phyloP scores from a whole-genome alignment of 2,329 filamentous ascomycete species.

The Calonectria naviculata region DNA sequence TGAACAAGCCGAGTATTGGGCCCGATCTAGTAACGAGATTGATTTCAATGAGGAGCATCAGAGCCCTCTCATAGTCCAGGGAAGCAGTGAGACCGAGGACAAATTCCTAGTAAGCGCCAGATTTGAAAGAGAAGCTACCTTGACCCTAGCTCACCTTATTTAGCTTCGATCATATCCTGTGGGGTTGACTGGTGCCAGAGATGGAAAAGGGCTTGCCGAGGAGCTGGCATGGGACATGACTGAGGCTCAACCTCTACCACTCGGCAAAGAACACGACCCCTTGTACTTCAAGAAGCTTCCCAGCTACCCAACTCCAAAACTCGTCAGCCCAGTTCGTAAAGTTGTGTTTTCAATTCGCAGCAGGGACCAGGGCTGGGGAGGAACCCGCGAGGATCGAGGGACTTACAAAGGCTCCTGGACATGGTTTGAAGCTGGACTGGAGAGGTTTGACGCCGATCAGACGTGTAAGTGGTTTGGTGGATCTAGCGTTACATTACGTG shows the following conservation, averaged over 20 bases:
- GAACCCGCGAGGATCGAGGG: slow-evolving; percentile 42
- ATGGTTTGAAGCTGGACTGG: slow-evolving; percentile 73
- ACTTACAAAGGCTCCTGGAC: slow-evolving; percentile 64
- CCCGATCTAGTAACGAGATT: slow-evolving; percentile 54
- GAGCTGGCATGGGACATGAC: slow-evolving; percentile 43
- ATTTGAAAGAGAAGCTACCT: too few relatives aligned
- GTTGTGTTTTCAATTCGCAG: slow-evolving; percentile 69
- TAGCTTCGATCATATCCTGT: slow-evolving; percentile 53
- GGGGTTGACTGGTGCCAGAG: slow-evolving; percentile 45
- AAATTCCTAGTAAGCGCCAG: slow-evolving; percentile 47
- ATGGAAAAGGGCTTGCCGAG: slow-evolving; percentile 39
- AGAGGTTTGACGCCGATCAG: slow-evolving; percentile 59
- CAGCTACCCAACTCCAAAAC: slow-evolving; percentile 51
- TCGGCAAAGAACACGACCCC: slow-evolving; percentile 40
- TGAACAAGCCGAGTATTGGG: slow-evolving; percentile 73
- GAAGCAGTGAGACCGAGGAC: slow-evolving; percentile 40
- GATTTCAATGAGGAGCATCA: slow-evolving; percentile 39
- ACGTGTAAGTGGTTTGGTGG: slow-evolving; percentile 37
- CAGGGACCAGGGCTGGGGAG: slow-evolving; percentile 69
- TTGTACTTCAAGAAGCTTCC: slow-evolving; percentile 47
- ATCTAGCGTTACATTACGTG: accelerated
- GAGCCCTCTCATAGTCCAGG: slow-evolving; percentile 36
- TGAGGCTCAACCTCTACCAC: slow-evolving; percentile 41
- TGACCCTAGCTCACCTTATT: slow-evolving; percentile 8
- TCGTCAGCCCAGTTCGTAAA: slow-evolving; percentile 66